These are phyloP conservation scores for Blastobotrys terrestris DNA, from an alignment of 805 yeast species.

Conservation along the genomic window DNA sequence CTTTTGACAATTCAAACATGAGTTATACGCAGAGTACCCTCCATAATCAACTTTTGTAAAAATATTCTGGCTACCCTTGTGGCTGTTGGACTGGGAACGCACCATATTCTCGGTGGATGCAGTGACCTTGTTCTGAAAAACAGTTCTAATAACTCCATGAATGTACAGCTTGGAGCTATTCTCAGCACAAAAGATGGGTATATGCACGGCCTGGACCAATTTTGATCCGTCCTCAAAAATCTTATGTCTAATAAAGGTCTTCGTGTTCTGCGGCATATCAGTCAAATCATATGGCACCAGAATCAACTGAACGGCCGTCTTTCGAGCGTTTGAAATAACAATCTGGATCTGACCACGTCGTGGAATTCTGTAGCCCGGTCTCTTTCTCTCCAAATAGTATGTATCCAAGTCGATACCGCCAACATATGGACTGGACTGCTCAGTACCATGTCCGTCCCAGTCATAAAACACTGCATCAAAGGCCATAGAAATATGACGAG, in stretches of 20 bases:
- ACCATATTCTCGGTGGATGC: neutral
- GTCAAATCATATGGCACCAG: slow-evolving; percentile 30
- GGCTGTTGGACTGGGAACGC: neutral
- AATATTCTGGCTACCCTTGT: neutral
- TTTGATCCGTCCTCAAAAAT: slow-evolving; percentile 13
- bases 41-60: neutral
- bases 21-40: neutral
- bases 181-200: slow-evolving; percentile 25
- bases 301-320: slow-evolving; percentile 29
- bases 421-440: slow-evolving; percentile 25
- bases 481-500: slow-evolving; percentile 22
- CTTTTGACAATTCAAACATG: neutral
- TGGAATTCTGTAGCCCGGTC: slow-evolving; percentile 30
- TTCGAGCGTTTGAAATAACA: slow-evolving; percentile 28
- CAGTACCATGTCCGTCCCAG: slow-evolving; percentile 15
- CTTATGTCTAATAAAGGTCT: slow-evolving; percentile 31
- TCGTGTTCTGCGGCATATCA: slow-evolving; percentile 25
- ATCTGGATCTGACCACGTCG: slow-evolving; percentile 30
- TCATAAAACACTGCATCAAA: slow-evolving; percentile 30
- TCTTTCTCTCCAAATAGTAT: neutral
- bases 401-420: slow-evolving; percentile 17
- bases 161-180: slow-evolving; percentile 21
- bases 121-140: slow-evolving; percentile 24
- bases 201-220: slow-evolving; percentile 28
- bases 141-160: slow-evolving; percentile 26